Conservation (phyloP, 148 eudicot genomes). For the Pouteria glomerata region DNA sequence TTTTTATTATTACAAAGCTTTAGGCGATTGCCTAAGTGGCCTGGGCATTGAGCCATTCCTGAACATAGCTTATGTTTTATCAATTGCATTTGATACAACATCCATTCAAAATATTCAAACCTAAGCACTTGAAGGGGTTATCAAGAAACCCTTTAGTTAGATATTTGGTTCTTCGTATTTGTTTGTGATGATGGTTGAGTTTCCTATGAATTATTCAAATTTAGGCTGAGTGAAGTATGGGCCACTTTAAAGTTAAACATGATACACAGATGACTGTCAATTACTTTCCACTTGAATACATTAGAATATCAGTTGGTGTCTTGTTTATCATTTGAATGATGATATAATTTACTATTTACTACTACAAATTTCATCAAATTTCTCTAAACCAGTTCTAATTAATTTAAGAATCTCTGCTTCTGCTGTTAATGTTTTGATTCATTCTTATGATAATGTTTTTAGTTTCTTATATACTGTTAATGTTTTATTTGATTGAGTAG, state of each 20-base stretch:
- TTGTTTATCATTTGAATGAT: not conserved
- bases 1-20: too few relatives aligned
- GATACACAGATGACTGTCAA: not conserved
- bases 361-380: not conserved
- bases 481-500: not conserved
- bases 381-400: not conserved
- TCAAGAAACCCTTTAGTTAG: not conserved
- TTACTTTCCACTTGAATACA: not conserved
- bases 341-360: too few relatives aligned
- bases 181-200: not conserved
- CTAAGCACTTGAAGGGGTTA: not conserved
- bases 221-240: not conserved
- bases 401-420: not conserved
- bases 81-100: not conserved
- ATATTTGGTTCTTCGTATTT: not conserved
- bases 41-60: too few relatives aligned
- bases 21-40: too few relatives aligned
- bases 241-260: not conserved
- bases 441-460: not conserved
- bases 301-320: not conserved
- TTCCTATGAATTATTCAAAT: not conserved
- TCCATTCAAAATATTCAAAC: not conserved
- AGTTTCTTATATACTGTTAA: not conserved
- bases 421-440: not conserved
- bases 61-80: constrained; percentile 2